Evolutionary conservation across 306 rosid species (phyloP).

Genomic region (Glycine latifolia): DNA sequence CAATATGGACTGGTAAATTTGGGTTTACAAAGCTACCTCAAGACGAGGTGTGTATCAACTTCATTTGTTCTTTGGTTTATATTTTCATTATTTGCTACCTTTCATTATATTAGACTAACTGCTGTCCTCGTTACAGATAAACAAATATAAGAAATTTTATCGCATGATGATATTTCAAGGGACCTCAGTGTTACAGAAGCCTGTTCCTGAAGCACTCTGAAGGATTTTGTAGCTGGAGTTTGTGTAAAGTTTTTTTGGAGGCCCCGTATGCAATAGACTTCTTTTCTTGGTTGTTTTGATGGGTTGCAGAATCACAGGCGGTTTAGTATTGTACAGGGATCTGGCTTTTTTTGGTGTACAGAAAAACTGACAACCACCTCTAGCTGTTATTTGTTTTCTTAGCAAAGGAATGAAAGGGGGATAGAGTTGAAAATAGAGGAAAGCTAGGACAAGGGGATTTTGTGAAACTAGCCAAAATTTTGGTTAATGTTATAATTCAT

Average conservation of each 20-base stretch:
- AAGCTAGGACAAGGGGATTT: constrained; percentile 15
- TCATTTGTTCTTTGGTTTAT: neutral
- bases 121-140: constrained; percentile 53
- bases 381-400: constrained; percentile 50
- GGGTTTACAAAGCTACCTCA: constrained; percentile 72
- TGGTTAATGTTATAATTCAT: constrained; percentile 40
- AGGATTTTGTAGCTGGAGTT: constrained; percentile 15
- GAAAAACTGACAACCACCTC: constrained; percentile 43
- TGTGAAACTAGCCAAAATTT: constrained; percentile 44
- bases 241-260: constrained; percentile 44
- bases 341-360: constrained; percentile 63
- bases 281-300: constrained; percentile 32
- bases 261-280: neutral
- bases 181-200: constrained; percentile 71
- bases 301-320: constrained; percentile 39
- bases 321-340: constrained; percentile 58
- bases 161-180: constrained; percentile 92
- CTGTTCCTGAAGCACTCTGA: constrained; percentile 56
- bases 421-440: constrained; percentile 47
- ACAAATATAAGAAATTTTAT: constrained; percentile 62
- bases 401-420: constrained; percentile 53
- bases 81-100: neutral
- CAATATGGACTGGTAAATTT: constrained; percentile 89
- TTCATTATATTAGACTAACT: constrained; percentile 14
- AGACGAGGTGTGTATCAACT: constrained; percentile 65